phyloP scores from a whole-genome alignment of 495 filamentous ascomycete genomes.

The Xylaria bambusicola region DNA sequence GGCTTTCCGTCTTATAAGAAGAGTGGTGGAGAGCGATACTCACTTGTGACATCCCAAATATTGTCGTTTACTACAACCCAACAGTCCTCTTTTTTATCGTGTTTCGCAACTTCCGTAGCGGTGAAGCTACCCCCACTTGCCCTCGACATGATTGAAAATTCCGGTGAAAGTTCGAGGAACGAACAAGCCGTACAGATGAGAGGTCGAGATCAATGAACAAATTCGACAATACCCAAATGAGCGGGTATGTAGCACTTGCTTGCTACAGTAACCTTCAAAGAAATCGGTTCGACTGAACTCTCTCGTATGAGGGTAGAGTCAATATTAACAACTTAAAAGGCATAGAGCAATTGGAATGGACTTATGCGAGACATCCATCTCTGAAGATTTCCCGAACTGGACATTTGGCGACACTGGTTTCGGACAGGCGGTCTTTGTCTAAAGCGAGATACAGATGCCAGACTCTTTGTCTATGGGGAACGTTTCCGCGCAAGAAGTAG shows the following conservation, averaged over 20 bases:
- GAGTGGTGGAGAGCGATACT: neutral
- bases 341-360: neutral
- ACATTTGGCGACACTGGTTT: slow-evolving; percentile 6
- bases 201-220: too few species aligned
- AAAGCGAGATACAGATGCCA: neutral
- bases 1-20: neutral
- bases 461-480: slow-evolving; percentile 7
- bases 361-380: slow-evolving; percentile 1
- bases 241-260: neutral
- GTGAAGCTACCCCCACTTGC: neutral
- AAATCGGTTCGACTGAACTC: neutral
- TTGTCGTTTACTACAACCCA: neutral
- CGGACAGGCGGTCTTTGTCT: slow-evolving; percentile 13
- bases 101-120: neutral
- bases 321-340: neutral
- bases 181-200: neutral
- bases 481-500: slow-evolving; percentile 3
- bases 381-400: neutral
- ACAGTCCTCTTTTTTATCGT: neutral
- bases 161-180: too few species aligned
- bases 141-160: too few species aligned
- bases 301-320: neutral
- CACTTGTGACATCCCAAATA: slow-evolving; percentile 1
- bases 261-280: neutral
- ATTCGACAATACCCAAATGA: too few species aligned